A percentile compares a stretch with the other conserved stretches of the same genome.
Conservation (phyloP, 148 eudicot species). For the Cornus controversa region DNA sequence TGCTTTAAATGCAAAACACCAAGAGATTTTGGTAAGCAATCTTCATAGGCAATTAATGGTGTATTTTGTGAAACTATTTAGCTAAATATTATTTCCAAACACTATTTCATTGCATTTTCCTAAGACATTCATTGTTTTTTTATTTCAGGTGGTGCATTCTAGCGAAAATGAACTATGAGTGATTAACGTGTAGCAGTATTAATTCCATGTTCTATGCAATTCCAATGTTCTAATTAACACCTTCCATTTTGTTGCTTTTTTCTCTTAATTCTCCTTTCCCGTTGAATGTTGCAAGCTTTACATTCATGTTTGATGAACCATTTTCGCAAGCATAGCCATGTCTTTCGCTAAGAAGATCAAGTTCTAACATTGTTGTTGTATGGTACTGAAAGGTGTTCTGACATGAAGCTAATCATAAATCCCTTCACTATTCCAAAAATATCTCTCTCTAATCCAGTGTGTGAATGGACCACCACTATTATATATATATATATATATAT, state of each 20-base stretch:
- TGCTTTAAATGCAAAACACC: conserved; percentile 68
- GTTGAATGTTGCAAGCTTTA: no score
- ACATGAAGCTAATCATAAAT: no score
- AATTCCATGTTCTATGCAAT: neutral
- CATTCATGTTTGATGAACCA: neutral
- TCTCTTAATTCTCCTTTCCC: neutral
- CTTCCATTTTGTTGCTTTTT: neutral
- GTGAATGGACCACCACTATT: no score
- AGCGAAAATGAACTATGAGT: neutral
- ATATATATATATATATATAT: no score
- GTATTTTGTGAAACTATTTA: neutral
- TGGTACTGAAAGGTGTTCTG: neutral
- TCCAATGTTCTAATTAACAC: neutral
- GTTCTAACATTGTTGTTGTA: conserved; percentile 25
- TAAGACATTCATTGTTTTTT: neutral
- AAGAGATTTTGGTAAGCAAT: conserved; percentile 49
- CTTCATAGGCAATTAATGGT: neutral
- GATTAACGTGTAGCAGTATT: neutral
- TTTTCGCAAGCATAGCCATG: neutral
- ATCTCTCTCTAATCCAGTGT: no score
- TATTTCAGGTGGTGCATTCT: neutral
- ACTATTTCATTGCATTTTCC: neutral
- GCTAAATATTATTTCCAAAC: neutral
- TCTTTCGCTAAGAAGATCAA: neutral
- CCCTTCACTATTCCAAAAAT: no score